Evolutionary conservation across 495 filamentous ascomycete species (phyloP).

Genomic region (Hyaloscypha variabilis): DNA sequence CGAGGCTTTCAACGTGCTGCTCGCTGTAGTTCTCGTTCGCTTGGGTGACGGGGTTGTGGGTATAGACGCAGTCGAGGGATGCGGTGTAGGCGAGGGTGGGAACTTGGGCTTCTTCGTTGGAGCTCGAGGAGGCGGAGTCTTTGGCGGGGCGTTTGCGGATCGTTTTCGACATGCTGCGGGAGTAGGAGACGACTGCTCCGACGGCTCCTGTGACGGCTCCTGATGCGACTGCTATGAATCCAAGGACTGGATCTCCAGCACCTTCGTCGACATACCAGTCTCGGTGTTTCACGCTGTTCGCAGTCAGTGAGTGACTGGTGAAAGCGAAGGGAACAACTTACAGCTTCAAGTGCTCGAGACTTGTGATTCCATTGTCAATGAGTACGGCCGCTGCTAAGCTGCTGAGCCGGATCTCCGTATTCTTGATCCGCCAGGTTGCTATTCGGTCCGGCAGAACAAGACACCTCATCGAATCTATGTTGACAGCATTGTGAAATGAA

Average conservation of each 20-base stretch:
- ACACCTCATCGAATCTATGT: conserved; percentile 31
- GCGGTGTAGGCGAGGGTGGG: background rate
- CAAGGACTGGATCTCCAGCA: conserved; percentile 55
- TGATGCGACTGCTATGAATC: conserved; percentile 60
- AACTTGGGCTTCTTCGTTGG: background rate
- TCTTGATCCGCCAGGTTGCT: conserved; percentile 36
- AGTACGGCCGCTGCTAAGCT: conserved; percentile 66
- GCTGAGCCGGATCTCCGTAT: conserved; percentile 65
- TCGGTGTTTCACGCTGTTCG: conserved; percentile 46
- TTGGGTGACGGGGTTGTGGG: conserved; percentile 16
- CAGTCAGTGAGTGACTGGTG: conserved; percentile 11
- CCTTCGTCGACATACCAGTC: conserved; percentile 64
- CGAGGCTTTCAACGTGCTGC: conserved; percentile 26
- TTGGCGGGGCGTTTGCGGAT: conserved; percentile 28
- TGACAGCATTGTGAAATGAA: conserved; percentile 22
- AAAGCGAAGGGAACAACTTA: conserved; percentile 35
- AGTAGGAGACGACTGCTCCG: conserved; percentile 65
- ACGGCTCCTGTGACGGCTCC: conserved; percentile 63
- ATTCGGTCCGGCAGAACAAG: conserved; percentile 30
- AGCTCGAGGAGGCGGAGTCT: background rate
- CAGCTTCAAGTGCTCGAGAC: conserved; percentile 53
- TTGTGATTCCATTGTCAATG: conserved; percentile 50
- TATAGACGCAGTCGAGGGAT: background rate
- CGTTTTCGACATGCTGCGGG: conserved; percentile 56
- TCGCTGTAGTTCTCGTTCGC: conserved; percentile 18